phyloP scores from a whole-genome alignment of 495 filamentous ascomycete genomes.

The Neurospora terricola region DNA sequence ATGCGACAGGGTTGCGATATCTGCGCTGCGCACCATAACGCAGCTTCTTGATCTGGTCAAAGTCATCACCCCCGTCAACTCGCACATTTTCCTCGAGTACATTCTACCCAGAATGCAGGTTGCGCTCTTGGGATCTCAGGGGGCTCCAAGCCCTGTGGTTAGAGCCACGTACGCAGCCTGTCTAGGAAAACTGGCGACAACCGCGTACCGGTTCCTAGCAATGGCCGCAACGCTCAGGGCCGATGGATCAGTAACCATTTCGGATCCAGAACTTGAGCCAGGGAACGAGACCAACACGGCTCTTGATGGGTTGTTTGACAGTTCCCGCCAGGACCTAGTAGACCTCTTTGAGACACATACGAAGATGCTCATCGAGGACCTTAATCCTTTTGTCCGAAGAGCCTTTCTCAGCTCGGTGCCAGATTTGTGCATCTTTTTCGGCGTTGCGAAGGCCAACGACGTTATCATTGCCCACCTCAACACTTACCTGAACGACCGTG shows the following conservation, averaged over 20 bases:
- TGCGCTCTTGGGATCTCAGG: slow-evolving; percentile 50
- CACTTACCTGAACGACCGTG: slow-evolving; percentile 91
- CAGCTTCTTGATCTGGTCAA: slow-evolving; percentile 81
- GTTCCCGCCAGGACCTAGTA: slow-evolving; percentile 64
- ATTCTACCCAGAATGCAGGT: slow-evolving; percentile 74
- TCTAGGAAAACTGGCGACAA: slow-evolving; percentile 84
- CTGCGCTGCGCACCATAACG: slow-evolving; percentile 74
- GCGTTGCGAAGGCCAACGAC: slow-evolving; percentile 78
- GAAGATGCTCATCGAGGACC: slow-evolving; percentile 80
- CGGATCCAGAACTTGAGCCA: slow-evolving; percentile 75
- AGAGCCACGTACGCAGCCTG: slow-evolving; percentile 88
- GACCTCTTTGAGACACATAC: slow-evolving; percentile 78
- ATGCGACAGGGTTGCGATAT: slow-evolving; percentile 69
- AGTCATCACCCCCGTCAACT: slow-evolving; percentile 87
- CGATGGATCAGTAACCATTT: slow-evolving; percentile 67
- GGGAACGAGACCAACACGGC: slow-evolving; percentile 46
- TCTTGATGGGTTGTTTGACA: slow-evolving; percentile 76
- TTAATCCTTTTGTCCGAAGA: slow-evolving; percentile 75
- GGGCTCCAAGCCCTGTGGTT: slow-evolving; percentile 56
- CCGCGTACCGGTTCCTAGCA: slow-evolving; percentile 74
- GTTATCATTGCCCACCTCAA: slow-evolving; percentile 92
- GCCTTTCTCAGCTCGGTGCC: slow-evolving; percentile 92
- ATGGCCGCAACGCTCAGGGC: slow-evolving; percentile 81
- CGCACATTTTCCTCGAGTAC: slow-evolving; percentile 91
- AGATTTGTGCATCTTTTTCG: slow-evolving; percentile 90